Base-by-base conservation (phyloP, 208 protist species). In the Balamuthia mandrillaris region DNA sequence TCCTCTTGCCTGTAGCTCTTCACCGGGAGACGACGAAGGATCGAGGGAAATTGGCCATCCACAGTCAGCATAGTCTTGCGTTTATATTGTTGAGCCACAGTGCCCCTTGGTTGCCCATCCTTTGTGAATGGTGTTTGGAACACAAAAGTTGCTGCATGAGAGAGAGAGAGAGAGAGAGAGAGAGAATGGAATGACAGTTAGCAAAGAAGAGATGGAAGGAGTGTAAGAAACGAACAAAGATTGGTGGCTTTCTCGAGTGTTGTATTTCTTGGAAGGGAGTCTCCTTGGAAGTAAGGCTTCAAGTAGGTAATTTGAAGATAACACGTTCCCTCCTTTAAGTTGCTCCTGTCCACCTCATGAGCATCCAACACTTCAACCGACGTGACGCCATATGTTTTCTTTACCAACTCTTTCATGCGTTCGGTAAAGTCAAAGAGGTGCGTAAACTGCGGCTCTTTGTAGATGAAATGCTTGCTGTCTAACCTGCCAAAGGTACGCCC, bases 371-470 rank as follows among this genome's bases (percentile, higher is more conserved):
- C 24, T 16, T 83, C 75, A 24, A 83, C 66, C 27, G 61, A 49
- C 21, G 75, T 68, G 1, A 83, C 75, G n/a, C 75, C 75, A 29
- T 83, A 83, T 1, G 75, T 83, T 41, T 47, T 83, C 18, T 75
- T 12, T 39, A 83, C 75, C 58, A n/a, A n/a, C n/a, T n/a, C n/a
- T n/a, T 83, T 84, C 12, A 92, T 31, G 37, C 87, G 51, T 12
- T 93, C 89, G 1, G 79, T 58, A 0, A 93, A 33, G 6, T 58
- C 60, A 18, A 79, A 85, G 2, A 93, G 41, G 70, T 86, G 87
- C 6, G 86, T 92, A 4, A 92, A 63, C 44, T 90, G 90, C 12
- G 88, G 89, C 37, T 90, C 88, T 49, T 92, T 93, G 70, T 93
- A 93, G 45, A 93, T 78, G 58, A 89, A 93, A 27, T 93, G 87